Evolutionary conservation across 495 filamentous ascomycete genomes (phyloP), one percentile per base, ranked within the genome.

Genomic region (Aspergillus funiculosus): DNA sequence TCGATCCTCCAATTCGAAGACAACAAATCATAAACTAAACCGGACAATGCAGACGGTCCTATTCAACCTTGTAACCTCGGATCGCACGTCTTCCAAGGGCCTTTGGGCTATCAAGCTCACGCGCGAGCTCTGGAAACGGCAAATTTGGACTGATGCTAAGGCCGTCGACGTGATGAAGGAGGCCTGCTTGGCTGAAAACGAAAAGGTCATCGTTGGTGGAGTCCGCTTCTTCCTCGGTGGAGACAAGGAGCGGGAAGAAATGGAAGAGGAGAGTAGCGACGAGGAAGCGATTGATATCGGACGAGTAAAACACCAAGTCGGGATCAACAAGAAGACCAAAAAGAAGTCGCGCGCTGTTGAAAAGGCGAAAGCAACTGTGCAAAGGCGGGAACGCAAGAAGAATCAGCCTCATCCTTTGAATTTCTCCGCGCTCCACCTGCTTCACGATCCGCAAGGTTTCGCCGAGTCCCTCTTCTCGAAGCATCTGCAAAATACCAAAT

Each of bases 381-480:
- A 82, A 61, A 86, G 74, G 62, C 85, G 86, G 63, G 86, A 94
- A 61, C 80, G 78, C 58, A 94, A 91, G 72, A 95, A 95, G 78
- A 82, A 79, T 39, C 76, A 86, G 41, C 85, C 87, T 0, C 86
- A 90, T 56, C 80, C 83, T 0, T 76, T 97, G 17, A 97, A 99
- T 69, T 99, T 99, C 67, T 95, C 90, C 0, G 94, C 94, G n/a
- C 78, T 87, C n/a, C 92, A 97, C 60, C 75, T 99, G 10, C 75
- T 99, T 4, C 86, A 95, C 61, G 94, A 97, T 58, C 90, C 94
- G 1, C 94, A 99, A 57, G 87, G 86, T 1, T 97, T 95, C 59
- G 88, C 91, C 15, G 94, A 99, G 60, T 72, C 75, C 34, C 72
- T 99, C 1, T 99, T 96, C 65, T 78, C 80, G 26, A 95, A 89